Conservation (phyloP, 2,329 filamentous ascomycete species). For the Metarhizium rileyi region DNA sequence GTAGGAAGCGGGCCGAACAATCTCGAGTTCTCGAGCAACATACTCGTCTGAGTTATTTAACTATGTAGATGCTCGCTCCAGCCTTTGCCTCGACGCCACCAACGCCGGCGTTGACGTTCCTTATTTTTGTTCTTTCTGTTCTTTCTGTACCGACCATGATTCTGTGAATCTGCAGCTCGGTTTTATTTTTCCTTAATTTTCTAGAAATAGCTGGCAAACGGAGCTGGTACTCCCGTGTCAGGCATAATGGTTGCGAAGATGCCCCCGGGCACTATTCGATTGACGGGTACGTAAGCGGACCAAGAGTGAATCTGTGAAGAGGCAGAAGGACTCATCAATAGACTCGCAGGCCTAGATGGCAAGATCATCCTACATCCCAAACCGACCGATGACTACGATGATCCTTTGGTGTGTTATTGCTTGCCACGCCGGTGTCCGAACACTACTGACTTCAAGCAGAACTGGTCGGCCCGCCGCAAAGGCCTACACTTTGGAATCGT, state of each 20-base stretch:
- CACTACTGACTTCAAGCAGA: neutral
- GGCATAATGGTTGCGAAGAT: neutral
- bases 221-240: neutral
- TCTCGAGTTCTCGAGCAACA: too few relatives aligned
- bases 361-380: neutral
- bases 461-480: neutral
- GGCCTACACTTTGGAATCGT: neutral
- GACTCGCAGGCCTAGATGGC: neutral
- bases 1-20: too few relatives aligned
- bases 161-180: too few relatives aligned
- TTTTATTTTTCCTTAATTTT: conserved; percentile 25
- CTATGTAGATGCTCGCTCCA: too few relatives aligned
- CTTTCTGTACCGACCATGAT: too few relatives aligned
- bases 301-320: too few relatives aligned
- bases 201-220: neutral
- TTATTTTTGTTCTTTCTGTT: too few relatives aligned
- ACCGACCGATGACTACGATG: neutral
- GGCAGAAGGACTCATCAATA: neutral
- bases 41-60: too few relatives aligned
- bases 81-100: too few relatives aligned
- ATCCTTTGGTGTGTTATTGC: neutral
- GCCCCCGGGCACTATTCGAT: neutral
- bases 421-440: neutral
- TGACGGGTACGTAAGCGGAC: neutral
- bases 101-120: too few relatives aligned